Conservation (phyloP, 2,329 filamentous ascomycete species). For the Didymella keratinophila region DNA sequence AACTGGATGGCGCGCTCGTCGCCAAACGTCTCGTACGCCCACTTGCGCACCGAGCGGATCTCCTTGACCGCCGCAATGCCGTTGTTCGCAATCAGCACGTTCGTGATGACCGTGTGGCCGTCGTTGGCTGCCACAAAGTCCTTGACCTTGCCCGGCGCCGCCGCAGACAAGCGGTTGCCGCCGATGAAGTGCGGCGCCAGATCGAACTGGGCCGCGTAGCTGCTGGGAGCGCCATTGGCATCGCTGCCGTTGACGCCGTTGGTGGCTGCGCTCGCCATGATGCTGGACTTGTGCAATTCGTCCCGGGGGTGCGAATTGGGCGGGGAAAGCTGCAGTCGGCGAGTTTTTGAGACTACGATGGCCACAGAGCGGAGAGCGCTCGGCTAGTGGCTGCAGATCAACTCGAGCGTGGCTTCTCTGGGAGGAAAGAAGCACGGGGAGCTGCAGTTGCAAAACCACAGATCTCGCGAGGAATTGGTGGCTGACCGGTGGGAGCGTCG, state of each 20-base stretch:
- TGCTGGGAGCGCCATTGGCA: conserved; percentile 64
- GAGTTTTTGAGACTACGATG: conserved; percentile 30
- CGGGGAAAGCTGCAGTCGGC: conserved; percentile 31
- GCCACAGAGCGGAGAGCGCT: conserved; percentile 14
- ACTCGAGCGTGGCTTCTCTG: conserved; percentile 13
- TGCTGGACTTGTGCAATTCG: conserved; percentile 18
- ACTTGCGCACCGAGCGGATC: conserved; percentile 98
- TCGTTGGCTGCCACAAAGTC: conserved; percentile 91
- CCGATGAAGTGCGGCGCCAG: conserved; percentile 95
- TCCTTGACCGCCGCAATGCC: conserved; percentile 99
- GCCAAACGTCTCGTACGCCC: conserved; percentile 99
- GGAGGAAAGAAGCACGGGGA: conserved; percentile 5
- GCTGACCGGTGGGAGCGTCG: conserved; percentile 22
- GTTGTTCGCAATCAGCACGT: conserved; percentile 99
- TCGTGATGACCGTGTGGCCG: conserved; percentile 98
- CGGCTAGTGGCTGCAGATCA: conserved; percentile 34
- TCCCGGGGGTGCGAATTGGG: conserved; percentile 18
- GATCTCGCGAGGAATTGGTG: conserved; percentile 4
- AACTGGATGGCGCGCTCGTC: conserved; percentile 98
- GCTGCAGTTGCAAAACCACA: conserved; percentile 4
- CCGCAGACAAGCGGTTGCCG: conserved; percentile 85
- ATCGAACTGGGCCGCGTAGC: conserved; percentile 81
- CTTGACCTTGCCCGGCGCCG: conserved; percentile 86
- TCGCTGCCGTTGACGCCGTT: conserved; percentile 50
- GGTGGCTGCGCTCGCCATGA: conserved; percentile 46